Base-by-base conservation (phyloP, 2,329 filamentous ascomycete genomes). In the Elsinoe ampelina region DNA sequence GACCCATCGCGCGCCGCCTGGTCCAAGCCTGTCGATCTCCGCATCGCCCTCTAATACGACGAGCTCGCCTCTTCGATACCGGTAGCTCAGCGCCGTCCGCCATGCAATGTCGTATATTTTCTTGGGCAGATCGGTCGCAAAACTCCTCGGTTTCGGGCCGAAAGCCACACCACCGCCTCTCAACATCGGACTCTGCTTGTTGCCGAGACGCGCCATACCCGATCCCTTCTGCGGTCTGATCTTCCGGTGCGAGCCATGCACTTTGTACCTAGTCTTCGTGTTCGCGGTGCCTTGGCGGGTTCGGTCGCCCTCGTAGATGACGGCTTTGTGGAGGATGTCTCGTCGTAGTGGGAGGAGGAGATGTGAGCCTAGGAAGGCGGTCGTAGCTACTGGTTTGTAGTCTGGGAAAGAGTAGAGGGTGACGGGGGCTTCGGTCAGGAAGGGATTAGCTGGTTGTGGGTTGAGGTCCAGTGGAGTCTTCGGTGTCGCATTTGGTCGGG, bases 21-120 rank as follows among this genome's bases (percentile, higher is more conserved):
- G 38, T 2, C 59, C 59, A 13, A 1, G n/a, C 19, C 54, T 34
- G 38, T 81, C 75, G 60, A 95, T 80, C 61, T 90, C 84, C 73
- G 88, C 80, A 39, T 82, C 81, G 66, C 89, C 85, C 66, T 92
- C 85, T 65, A 93, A 84, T 41, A 98, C 82, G 62, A 96, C 77
- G 65, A 98, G 75, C 75, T 97, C 89, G 50, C 91, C 93, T 63
- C 84, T 83, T 62, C 85, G 80, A 73, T 93, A 97, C 59, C 93
- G 84, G 76, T 95, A 95, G 67, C 87, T 93, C 62, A 98, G 79
- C 10, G 93, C 93, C 42, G 87, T 97, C 68, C 93, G 83, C 89
- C 89, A 97, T 8, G 93, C 93, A 65, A 95, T 79, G 72, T 97
- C 91, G 75, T 98, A 98, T 48, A 95, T 82, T 76, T 97, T 97